Evolutionary conservation across 2,329 filamentous ascomycete species (phyloP).

Genomic region (Sclerotinia glacialis): DNA sequence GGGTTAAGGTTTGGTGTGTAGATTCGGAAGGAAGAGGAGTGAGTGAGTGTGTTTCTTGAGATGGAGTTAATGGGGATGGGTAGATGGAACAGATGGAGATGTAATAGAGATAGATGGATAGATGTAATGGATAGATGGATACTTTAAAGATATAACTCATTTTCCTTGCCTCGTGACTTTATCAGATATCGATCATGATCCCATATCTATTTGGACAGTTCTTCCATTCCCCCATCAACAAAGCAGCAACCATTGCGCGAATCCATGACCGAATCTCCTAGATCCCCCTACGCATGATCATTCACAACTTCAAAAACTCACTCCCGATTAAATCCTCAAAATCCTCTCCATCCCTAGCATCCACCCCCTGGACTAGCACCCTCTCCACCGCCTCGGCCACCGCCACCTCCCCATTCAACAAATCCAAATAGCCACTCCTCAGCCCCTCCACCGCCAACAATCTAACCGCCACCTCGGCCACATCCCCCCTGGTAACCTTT

Average conservation of each 20-base stretch:
- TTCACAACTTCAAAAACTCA: constrained; percentile 8
- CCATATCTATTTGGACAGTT: background rate
- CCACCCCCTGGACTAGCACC: constrained; percentile 49
- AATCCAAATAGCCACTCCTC: constrained; percentile 51
- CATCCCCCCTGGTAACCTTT: constrained; percentile 53
- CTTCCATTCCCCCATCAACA: background rate
- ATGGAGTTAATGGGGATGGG: too few relatives aligned
- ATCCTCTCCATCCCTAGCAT: constrained; percentile 53
- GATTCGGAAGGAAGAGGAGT: too few relatives aligned
- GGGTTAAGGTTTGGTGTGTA: too few relatives aligned
- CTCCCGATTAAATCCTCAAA: constrained; percentile 32
- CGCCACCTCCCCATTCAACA: constrained; percentile 53
- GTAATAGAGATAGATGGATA: background rate
- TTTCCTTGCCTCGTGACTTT: background rate
- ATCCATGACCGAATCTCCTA: background rate
- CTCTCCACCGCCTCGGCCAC: constrained; percentile 48
- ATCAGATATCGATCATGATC: background rate
- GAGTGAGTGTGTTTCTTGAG: too few relatives aligned
- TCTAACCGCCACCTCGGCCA: constrained; percentile 56
- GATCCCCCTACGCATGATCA: fast-evolving
- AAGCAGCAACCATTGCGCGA: too few relatives aligned
- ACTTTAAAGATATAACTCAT: background rate
- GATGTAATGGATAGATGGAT: too few relatives aligned
- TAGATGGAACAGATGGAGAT: background rate
- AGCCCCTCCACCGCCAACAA: constrained; percentile 49